Conservation (phyloP, 2,329 filamentous ascomycete genomes). For the Scedosporium boydii region DNA sequence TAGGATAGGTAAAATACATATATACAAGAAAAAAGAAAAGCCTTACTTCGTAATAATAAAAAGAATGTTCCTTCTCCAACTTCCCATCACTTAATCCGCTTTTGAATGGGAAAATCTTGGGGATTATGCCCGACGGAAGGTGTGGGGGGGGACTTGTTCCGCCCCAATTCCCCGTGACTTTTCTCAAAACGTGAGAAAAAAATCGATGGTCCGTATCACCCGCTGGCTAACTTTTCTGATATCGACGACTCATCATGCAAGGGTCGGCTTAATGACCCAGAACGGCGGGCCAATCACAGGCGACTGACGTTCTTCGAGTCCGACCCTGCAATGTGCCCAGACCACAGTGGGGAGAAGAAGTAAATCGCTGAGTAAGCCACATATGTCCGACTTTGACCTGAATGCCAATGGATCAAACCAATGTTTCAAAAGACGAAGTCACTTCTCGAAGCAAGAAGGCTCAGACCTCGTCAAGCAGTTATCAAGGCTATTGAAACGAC, state of each 20-base stretch:
- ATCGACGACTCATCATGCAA: conserved; percentile 1
- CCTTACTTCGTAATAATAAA: too few species aligned
- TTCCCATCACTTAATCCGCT: not conserved
- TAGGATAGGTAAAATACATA: too few species aligned
- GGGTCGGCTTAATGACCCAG: not conserved
- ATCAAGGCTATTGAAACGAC: not conserved
- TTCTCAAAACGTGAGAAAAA: not conserved
- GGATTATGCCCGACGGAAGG: not conserved
- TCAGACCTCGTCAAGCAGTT: not conserved
- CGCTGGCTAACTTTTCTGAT: not conserved
- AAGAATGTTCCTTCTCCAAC: not conserved
- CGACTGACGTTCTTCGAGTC: conserved; percentile 5
- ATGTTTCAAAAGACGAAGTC: not conserved
- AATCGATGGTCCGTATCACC: not conserved
- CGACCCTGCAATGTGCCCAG: not conserved
- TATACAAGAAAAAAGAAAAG: too few species aligned
- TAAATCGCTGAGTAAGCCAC: not conserved
- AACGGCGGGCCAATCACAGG: not conserved
- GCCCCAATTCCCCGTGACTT: not conserved
- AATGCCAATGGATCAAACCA: not conserved
- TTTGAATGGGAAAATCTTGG: not conserved
- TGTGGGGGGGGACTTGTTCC: not conserved
- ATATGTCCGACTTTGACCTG: not conserved
- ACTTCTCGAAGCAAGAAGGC: not conserved
- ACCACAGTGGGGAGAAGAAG: not conserved